Conservation (phyloP, 805 yeast species). For the Metschnikowia chrysomelidarum region DNA sequence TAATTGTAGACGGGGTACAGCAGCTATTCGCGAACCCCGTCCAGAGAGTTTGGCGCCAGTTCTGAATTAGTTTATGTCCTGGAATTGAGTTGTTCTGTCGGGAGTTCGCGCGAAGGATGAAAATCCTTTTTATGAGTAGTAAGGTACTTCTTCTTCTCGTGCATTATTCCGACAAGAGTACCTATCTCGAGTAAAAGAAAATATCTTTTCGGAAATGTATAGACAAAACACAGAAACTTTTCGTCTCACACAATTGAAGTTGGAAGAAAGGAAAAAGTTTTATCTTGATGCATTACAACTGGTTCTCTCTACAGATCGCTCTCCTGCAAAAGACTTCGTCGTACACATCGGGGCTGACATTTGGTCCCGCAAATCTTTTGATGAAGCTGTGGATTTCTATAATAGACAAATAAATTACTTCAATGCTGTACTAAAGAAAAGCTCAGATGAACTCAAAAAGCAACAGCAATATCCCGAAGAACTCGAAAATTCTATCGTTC, state of each 20-base stretch:
- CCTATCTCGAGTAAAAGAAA: no score
- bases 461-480: not conserved
- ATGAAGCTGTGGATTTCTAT: constrained; percentile 29
- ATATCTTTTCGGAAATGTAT: no score
- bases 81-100: no score
- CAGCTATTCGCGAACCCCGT: no score
- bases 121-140: no score
- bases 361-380: constrained; percentile 6
- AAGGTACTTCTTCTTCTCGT: no score
- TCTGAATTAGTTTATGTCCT: no score
- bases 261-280: not conserved
- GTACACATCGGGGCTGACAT: constrained; percentile 10
- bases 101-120: no score
- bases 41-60: no score
- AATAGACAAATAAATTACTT: constrained; percentile 28
- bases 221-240: no score
- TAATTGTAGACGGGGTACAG: no score
- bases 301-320: not conserved
- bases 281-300: not conserved
- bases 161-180: no score
- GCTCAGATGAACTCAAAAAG: constrained; percentile 32
- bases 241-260: not conserved
- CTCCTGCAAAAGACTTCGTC: constrained; percentile 2
- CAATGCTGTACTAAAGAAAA: constrained; percentile 39
- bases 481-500: not conserved